Base-by-base conservation (phyloP, 139 green algal species). In the Chlamydomonas applanata region DNA sequence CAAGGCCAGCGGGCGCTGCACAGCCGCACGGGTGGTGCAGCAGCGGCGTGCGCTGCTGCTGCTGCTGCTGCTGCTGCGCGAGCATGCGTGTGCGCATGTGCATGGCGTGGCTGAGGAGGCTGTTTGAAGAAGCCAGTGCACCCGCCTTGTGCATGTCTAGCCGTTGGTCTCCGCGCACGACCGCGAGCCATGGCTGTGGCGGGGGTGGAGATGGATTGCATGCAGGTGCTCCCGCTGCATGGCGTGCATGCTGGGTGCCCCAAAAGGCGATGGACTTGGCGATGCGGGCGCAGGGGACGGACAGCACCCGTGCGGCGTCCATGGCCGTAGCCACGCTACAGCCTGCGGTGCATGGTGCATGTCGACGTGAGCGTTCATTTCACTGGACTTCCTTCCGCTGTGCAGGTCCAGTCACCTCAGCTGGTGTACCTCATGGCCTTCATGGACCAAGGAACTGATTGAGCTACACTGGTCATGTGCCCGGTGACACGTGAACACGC, bases 91-190 rank as follows among this genome's bases (percentile, higher is more conserved):
- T 14, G 4, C 24, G 53, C 13, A 4, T 62, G 16, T 11, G 17
- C 30, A 49, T 24, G 35, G 7, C 32, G 29, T 24, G 34, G 32
- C 32, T n/a, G n/a, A n/a, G n/a, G n/a, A n/a, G n/a, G n/a, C n/a
- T n/a, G n/a, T n/a, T n/a, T n/a, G n/a, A n/a, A n/a, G n/a, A 34
- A 40, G 61, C 61, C n/a, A 22, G 25, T 13, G 54, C 52, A 29
- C 79, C 70, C 79, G 74, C 81, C 81, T 86, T 86, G 76, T 81
- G 81, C 73, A 79, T 73, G 81, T 79, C 73, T 2, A 86, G 46
- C 0, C 76, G 73, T 7, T 74, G 69, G 30, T 81, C 63, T 0
- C 81, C 77, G 0, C 70, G 69, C 2, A 77, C 69, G 27, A 80
- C 73, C 35, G 78, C 76, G 56, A 86, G 64, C 63, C 61, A 73